Evolutionary conservation across 257 asterid genomes (phyloP).

Genomic region (Prunella vulgaris): DNA sequence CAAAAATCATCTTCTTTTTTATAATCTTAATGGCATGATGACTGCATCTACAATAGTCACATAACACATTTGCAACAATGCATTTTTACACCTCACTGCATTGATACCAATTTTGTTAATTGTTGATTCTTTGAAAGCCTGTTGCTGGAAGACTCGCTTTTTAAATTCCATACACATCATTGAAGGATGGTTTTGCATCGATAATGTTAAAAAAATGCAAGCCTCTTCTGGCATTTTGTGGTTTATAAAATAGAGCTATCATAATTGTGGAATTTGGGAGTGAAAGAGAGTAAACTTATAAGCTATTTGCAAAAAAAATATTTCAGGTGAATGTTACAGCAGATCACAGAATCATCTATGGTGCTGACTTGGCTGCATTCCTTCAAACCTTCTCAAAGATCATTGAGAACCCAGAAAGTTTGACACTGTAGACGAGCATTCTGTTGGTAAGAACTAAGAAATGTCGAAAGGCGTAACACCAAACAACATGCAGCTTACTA

Average conservation of each 20-base stretch:
- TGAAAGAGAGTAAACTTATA: not conserved
- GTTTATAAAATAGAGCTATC: not conserved
- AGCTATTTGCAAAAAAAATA: not conserved
- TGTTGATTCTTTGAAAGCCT: not conserved
- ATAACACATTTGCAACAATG: not conserved
- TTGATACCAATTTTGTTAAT: not conserved
- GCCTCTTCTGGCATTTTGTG: not conserved
- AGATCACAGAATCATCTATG: conserved; percentile 77
- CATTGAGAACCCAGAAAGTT: conserved; percentile 68
- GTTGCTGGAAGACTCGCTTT: not conserved
- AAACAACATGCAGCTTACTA: not conserved
- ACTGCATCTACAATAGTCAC: not conserved
- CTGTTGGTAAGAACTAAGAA: conserved; percentile 1
- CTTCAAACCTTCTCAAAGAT: conserved; percentile 72
- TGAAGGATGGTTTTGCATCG: not conserved
- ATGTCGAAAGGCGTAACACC: not conserved
- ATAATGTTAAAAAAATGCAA: not conserved
- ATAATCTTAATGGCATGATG: not conserved
- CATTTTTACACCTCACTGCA: not conserved
- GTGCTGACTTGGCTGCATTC: conserved; percentile 85
- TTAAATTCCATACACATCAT: not conserved
- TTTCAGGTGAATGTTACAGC: conserved; percentile 86
- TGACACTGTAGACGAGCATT: conserved; percentile 51
- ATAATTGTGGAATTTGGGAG: not conserved
- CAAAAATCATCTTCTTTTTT: not conserved